Evolutionary conservation across 2,329 filamentous ascomycete species (phyloP).

Genomic region (Colletotrichum lini): DNA sequence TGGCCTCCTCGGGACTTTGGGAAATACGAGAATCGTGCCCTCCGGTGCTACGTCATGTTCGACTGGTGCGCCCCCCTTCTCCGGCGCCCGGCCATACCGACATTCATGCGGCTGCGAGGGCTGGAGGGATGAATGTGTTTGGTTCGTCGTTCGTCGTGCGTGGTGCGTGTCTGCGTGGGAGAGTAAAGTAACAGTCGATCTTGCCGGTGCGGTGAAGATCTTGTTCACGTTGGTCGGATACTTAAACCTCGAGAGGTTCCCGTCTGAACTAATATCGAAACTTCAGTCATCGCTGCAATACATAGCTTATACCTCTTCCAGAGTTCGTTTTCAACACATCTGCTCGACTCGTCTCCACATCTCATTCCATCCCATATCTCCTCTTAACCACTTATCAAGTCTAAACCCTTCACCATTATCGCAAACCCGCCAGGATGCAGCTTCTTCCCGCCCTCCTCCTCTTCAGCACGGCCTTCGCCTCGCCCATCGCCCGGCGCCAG

Average conservation of each 20-base stretch:
- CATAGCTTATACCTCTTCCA: not conserved
- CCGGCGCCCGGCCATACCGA: slow-evolving; percentile 27
- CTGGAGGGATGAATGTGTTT: not conserved
- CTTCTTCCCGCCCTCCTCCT: slow-evolving; percentile 34
- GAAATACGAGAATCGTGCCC: slow-evolving; percentile 37
- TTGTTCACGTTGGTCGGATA: not conserved
- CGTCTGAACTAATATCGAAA: not conserved
- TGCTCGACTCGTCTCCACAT: no score
- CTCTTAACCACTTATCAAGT: not conserved
- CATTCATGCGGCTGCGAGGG: slow-evolving; percentile 26
- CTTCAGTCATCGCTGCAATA: not conserved
- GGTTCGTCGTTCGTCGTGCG: no score
- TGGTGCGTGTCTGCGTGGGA: not conserved
- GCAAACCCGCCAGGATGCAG: not conserved
- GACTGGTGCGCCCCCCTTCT: not conserved
- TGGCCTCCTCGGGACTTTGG: not conserved
- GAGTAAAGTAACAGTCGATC: not conserved
- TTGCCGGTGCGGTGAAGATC: not conserved
- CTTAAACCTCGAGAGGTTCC: slow-evolving; percentile 19
- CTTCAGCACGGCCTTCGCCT: slow-evolving; percentile 31
- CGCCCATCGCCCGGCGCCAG: slow-evolving; percentile 28
- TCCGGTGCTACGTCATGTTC: slow-evolving; percentile 40
- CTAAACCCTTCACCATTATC: not conserved
- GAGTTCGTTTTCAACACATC: not conserved
- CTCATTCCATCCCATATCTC: not conserved